Evolutionary conservation across 208 protist genomes (phyloP), one percentile per base, ranked within the genome.

Genomic region (Angomonas ambiguus): DNA sequence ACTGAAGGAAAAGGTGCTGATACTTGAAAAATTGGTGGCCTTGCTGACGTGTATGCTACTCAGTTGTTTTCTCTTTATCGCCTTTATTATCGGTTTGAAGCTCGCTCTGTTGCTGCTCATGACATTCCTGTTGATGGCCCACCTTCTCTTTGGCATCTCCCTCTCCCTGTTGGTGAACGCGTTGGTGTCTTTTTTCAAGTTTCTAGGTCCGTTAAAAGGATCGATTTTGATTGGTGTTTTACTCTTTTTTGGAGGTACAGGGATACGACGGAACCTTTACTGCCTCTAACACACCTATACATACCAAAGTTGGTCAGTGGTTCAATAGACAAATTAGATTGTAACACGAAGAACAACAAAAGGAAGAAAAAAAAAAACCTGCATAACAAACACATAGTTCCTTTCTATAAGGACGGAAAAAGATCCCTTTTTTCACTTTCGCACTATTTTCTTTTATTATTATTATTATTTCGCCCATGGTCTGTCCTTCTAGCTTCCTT

Each of bases 11-110:
- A 95, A 83, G 61, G 68, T 89, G 1, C 22, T 82, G 13, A 33
- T 77, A 41, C 71, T 95, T 16, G 69, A 92, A 48, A 92, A 83
- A 70, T 55, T 77, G 42, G 51, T 95, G 0, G 83, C 77, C 0
- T 33, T 95, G 3, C 56, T 92, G 24, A 59, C 89, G 24, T 70
- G 74, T 13, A 71, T 73, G 32, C 51, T 81, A 18, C 32, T 85
- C 45, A 75, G 69, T 59, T 87, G 75, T 48, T 51, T 82, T 27
- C 62, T 77, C 30, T 38, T 88, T 16, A 31, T 94, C 34, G 66
- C 72, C 10, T 45, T 90, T 32, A 8, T 91, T 25, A 55, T 95
- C 18, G 85, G 84, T 10, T 42, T 83, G 24, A 88, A 91, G 66
- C 51, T 90, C 38, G 82, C 80, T 8, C 51, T 93, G 49, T 25